Evolutionary conservation across 169 alveolate species (phyloP), one percentile per base, ranked within the genome.

Genomic region (Plasmodium malariae): DNA sequence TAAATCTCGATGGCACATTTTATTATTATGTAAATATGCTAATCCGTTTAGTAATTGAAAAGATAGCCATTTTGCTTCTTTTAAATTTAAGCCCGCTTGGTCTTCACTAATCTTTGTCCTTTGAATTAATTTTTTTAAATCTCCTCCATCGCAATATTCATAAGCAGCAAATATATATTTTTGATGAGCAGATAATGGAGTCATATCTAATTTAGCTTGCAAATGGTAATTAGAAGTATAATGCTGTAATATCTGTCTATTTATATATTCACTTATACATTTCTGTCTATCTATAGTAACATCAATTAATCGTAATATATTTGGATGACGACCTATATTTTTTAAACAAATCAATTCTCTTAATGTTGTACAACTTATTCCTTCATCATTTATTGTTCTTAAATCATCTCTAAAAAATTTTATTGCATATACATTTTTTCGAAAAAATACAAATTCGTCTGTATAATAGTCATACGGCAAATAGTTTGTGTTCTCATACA

Each of bases 41-140:
- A 97, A 93, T 30, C 99, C 99, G 83, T 97, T 97, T 76, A 98
- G 92, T 19, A 98, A 95, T 90, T 98, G 99, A 74, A 97, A 98
- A 6, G 98, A 94, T 86, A 96, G 95, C 86, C 95, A 90, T 89
- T 97, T 97, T 9, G 96, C 97, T 65, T 94, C 97, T 1, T 49
- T 55, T 36, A 94, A 88, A 40, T 96, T 72, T 67, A 95, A 73
- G 4, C 97, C 97, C 26, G 93, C 91, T 40, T 72, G 88, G 34
- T 80, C 86, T 63, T 94, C 93, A 12, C 87, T 68, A 36, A 88
- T 87, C 34, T 74, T 74, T 1, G 88, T 74, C 32, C 71, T 74
- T 34, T 74, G 92, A 32, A 87, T 87, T 19, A 74, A 36, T 12
- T 74, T 62, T 37, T 70, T 59, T 9, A 76, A 51, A 45, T 88